Conservation (phyloP, 2,329 filamentous ascomycete genomes). For the Fusarium albosuccineum region DNA sequence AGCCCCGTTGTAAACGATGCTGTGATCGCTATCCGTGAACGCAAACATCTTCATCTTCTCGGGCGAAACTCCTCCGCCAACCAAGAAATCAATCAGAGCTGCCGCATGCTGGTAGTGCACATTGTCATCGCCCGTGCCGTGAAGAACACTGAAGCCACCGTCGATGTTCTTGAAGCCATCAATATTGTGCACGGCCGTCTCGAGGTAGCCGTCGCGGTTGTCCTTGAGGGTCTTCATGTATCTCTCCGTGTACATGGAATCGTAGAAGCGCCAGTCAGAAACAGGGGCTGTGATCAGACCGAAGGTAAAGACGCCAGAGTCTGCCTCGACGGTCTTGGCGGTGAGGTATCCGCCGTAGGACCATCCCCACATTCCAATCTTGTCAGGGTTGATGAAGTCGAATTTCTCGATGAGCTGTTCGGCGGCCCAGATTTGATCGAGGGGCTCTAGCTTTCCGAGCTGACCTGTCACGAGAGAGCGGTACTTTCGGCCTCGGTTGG, state of each 20-base stretch:
- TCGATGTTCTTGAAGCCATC: constrained; percentile 72
- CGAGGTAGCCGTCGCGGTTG: constrained; percentile 72
- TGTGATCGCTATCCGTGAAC: constrained; percentile 76
- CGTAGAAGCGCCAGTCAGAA: constrained; percentile 78
- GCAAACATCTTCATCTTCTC: constrained; percentile 73
- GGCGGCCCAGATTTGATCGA: constrained; percentile 77
- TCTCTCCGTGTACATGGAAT: constrained; percentile 78
- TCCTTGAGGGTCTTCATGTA: constrained; percentile 75
- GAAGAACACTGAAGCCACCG: constrained; percentile 72
- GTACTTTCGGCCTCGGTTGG: constrained; percentile 73
- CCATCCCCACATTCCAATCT: constrained; percentile 78
- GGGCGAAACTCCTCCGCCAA: constrained; percentile 69
- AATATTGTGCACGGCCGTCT: constrained; percentile 68
- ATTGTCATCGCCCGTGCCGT: constrained; percentile 78
- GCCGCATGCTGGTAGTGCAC: constrained; percentile 78
- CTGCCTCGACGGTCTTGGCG: constrained; percentile 73
- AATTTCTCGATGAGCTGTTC: constrained; percentile 64
- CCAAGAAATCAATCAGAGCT: constrained; percentile 71
- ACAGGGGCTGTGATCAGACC: constrained; percentile 76
- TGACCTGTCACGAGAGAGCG: constrained; percentile 68
- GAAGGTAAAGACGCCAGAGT: constrained; percentile 71
- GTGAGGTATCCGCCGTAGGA: constrained; percentile 76
- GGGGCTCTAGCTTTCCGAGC: constrained; percentile 72
- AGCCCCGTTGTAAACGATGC: constrained; percentile 69
- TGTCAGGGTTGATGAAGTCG: constrained; percentile 67